Percentiles rank a stretch among this genome's conserved stretches.
These are phyloP conservation scores for Fonsecaea monophora DNA, from an alignment of 2,329 filamentous ascomycete species.

Conservation along the genomic window DNA sequence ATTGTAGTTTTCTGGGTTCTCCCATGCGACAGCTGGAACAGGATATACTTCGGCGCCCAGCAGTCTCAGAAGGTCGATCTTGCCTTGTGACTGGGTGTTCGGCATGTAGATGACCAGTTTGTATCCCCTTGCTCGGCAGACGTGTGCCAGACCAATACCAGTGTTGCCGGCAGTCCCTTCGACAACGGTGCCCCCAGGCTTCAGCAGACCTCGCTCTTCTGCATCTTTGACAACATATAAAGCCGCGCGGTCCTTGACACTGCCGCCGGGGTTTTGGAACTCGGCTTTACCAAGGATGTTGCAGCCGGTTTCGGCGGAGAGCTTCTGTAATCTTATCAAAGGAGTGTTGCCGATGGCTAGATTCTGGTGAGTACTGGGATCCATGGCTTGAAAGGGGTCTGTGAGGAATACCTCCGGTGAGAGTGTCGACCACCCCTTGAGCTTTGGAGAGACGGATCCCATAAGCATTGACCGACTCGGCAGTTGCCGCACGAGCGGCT, in stretches of 20 bases:
- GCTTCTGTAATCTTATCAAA: constrained; percentile 83
- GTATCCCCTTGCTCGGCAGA: constrained; percentile 91
- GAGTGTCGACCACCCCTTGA: constrained; percentile 77
- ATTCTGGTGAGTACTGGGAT: constrained; percentile 3
- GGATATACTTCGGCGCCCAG: constrained; percentile 95
- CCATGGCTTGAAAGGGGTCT: not conserved
- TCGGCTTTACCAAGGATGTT: constrained; percentile 95
- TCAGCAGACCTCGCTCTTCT: constrained; percentile 82
- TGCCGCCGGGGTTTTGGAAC: constrained; percentile 97
- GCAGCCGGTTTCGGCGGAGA: constrained; percentile 91
- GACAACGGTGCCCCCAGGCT: constrained; percentile 88
- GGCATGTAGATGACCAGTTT: constrained; percentile 99
- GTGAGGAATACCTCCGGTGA: constrained; percentile 73
- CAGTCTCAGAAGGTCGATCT: constrained; percentile 89
- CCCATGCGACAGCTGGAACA: constrained; percentile 92
- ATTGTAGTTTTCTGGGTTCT: constrained; percentile 97
- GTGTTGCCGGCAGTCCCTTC: constrained; percentile 98
- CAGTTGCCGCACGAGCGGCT: constrained; percentile 62
- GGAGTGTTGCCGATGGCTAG: constrained; percentile 96
- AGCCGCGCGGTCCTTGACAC: constrained; percentile 94
- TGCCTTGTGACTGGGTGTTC: constrained; percentile 96
- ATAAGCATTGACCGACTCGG: constrained; percentile 53
- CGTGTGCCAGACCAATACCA: constrained; percentile 95
- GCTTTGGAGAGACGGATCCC: constrained; percentile 77
- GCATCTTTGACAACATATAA: constrained; percentile 93